A percentile compares a stretch with the other conserved stretches of the same genome.
These are phyloP conservation scores for Phytophthora syringae DNA, from an alignment of 352 stramenopile species.

Conservation along the genomic window DNA sequence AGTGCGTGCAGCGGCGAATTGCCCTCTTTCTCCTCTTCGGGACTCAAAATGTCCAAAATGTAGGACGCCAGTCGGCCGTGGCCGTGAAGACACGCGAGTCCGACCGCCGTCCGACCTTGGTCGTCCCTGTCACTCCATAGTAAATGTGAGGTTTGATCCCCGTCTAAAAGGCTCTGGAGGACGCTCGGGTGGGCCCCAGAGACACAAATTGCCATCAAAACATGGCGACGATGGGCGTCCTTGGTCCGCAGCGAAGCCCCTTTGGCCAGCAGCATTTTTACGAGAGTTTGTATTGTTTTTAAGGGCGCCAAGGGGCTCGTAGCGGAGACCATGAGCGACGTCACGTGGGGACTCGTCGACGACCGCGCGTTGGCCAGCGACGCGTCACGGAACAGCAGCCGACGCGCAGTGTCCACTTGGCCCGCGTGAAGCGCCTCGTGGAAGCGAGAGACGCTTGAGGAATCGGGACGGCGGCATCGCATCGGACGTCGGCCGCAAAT, in stretches of 20 bases:
- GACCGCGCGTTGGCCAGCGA: conserved; percentile 27
- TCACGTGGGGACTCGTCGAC: conserved; percentile 13
- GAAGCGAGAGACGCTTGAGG: conserved; percentile 25
- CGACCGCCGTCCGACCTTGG: conserved; percentile 25
- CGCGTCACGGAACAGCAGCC: conserved; percentile 24
- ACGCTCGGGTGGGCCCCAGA: conserved; percentile 16
- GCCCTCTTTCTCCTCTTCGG: background rate
- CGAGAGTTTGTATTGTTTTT: conserved; percentile 13
- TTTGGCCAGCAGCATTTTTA: conserved; percentile 35
- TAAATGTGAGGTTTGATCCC: conserved; percentile 12
- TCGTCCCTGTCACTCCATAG: conserved; percentile 36
- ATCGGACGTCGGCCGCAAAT: background rate
- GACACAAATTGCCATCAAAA: conserved; percentile 36
- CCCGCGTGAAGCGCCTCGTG: conserved; percentile 22
- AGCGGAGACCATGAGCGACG: conserved; percentile 34
- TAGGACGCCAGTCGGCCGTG: conserved; percentile 29
- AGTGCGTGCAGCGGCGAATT: conserved; percentile 21
- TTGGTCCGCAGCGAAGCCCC: conserved; percentile 34
- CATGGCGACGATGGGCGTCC: conserved; percentile 26
- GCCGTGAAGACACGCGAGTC: conserved; percentile 26
- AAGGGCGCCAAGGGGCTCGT: background rate
- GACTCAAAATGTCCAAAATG: conserved; percentile 21
- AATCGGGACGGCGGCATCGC: conserved; percentile 13
- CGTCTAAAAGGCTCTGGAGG: conserved; percentile 32
- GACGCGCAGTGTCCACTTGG: conserved; percentile 18